phyloP scores from a whole-genome alignment of 805 yeast species.

The Hanseniaspora taiwanica region DNA sequence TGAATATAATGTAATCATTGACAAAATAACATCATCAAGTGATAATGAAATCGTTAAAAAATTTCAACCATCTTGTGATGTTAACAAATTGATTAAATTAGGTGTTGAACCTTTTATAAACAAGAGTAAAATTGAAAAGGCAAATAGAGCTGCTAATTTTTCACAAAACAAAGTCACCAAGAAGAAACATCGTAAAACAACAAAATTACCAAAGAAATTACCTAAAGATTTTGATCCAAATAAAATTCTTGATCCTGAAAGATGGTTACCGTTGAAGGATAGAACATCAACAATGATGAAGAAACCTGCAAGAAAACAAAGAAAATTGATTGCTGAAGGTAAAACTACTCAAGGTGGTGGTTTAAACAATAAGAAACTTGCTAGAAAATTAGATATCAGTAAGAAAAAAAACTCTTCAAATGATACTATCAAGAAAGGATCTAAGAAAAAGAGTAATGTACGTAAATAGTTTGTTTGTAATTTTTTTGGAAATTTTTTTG shows the following conservation, averaged over 20 bases:
- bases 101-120: slow-evolving; percentile 14
- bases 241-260: slow-evolving; percentile 46
- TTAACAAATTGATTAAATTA: slow-evolving; percentile 9
- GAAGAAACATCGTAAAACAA: slow-evolving; percentile 18
- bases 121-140: not conserved
- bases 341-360: slow-evolving; percentile 52
- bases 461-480: too few relatives aligned
- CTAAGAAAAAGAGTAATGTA: not conserved
- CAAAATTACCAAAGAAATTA: slow-evolving; percentile 22
- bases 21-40: not conserved
- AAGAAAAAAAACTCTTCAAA: slow-evolving; percentile 10
- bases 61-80: slow-evolving; percentile 9
- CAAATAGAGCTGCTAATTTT: slow-evolving; percentile 7
- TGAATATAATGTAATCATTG: not conserved
- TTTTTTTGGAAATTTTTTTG: too few relatives aligned
- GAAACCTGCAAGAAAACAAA: slow-evolving; percentile 38
- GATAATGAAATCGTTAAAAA: too few relatives aligned
- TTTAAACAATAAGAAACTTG: slow-evolving; percentile 30
- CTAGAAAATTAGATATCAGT: slow-evolving; percentile 20
- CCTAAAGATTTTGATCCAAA: slow-evolving; percentile 31
- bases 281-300: slow-evolving; percentile 74
- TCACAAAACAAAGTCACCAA: too few relatives aligned
- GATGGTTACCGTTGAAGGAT: slow-evolving; percentile 87
- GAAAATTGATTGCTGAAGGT: slow-evolving; percentile 20
- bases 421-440: not conserved